Evolutionary conservation across 768 basidiomycete species (phyloP), one percentile per base, ranked within the genome.

Genomic region (Melanogaster broomeanus): DNA sequence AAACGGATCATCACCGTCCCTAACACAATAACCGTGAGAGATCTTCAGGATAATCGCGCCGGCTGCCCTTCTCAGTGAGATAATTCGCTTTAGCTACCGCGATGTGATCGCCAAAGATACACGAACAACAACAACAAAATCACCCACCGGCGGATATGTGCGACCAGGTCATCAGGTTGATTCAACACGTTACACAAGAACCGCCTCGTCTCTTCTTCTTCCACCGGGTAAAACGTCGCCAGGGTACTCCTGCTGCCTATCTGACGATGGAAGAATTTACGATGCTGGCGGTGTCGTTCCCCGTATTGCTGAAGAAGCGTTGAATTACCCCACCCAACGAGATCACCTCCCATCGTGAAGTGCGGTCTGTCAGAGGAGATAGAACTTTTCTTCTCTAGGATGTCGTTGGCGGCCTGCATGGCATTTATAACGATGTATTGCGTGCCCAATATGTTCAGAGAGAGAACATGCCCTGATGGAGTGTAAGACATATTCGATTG

Each of bases 391-490:
- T 60, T 62, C 3, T 57, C 55, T 1, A 63, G 47, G 3, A 63
- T 18, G 11, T 60, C 55, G 3, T 22, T 40, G 18, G 27, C 15
- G 0, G 70, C 72, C 53, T 77, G 68, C 52, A 72, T 47, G 57
- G 72, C 73, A 63, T 77, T 81, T 38, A 84, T 64, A 51, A 83
- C 68, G 42, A 84, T 53, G 61, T 80, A 72, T 7, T 70, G 71
- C 41, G 74, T 73, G 28, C 76, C 72, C 43, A 81, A 64, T 34
- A 78, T 54, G 19, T 34, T 41, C 28, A 58, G 1, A 18, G 42
- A 51, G 0, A 50, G 25, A 15, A 59, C 31, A 9, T 28, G 41
- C 10, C 61, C 61, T 62, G 38, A 15, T 3, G 58, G 42, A 76
- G 53, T 3, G 30, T 53, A 5, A 51, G 11, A 16, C 6, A 43